Evolutionary conservation across 306 rosid genomes (phyloP).

Genomic region (Trifolium pratense): DNA sequence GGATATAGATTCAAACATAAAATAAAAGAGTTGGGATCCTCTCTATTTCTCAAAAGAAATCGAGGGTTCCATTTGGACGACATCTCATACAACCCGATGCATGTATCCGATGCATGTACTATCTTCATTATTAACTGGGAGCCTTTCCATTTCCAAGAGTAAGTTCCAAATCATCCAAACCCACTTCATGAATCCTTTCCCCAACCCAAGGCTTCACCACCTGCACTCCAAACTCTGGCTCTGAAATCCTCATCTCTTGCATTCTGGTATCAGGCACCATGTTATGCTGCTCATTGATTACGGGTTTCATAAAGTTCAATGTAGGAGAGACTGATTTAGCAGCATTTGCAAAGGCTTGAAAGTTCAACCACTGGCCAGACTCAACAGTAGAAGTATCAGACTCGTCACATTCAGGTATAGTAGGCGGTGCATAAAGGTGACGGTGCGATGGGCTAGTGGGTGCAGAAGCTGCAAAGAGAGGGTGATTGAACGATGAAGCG

Average conservation of each 20-base stretch:
- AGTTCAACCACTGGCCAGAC: conserved; percentile 77
- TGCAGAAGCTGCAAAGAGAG: conserved; percentile 87
- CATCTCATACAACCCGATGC: background rate
- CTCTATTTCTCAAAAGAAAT: conserved; percentile 5
- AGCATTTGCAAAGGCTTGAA: conserved; percentile 53
- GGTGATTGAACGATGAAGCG: conserved; percentile 62
- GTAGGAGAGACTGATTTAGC: conserved; percentile 74
- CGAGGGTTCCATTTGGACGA: background rate
- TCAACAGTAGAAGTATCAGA: conserved; percentile 85
- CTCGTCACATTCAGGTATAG: conserved; percentile 89
- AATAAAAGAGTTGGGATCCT: conserved; percentile 6
- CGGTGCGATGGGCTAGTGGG: conserved; percentile 92
- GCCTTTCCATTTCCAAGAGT: conserved; percentile 81
- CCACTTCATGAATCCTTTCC: conserved; percentile 87
- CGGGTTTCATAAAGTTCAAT: conserved; percentile 66
- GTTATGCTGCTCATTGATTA: conserved; percentile 43
- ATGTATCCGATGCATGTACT: conserved; percentile 4
- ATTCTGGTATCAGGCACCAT: conserved; percentile 42
- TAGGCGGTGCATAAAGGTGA: conserved; percentile 68
- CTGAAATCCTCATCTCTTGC: conserved; percentile 58
- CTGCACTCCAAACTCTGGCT: conserved; percentile 62
- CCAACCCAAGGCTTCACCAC: conserved; percentile 94
- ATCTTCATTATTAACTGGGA: conserved; percentile 36
- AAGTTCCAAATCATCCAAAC: conserved; percentile 93
- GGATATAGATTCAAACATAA: conserved; percentile 39